phyloP scores from a whole-genome alignment of 441 rosid genomes.

The Cnidoscolus chayamansa region DNA sequence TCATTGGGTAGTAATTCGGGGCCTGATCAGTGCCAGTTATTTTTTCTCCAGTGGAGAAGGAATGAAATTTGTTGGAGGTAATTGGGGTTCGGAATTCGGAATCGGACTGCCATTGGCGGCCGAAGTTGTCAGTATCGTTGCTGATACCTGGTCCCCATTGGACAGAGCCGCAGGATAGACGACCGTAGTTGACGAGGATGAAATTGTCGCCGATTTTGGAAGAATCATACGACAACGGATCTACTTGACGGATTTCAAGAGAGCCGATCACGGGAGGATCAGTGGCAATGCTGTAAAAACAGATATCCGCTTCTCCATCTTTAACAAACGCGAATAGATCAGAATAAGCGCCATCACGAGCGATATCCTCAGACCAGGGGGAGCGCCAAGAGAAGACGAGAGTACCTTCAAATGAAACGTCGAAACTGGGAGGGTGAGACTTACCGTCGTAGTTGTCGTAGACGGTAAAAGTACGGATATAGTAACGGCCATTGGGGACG shows the following conservation, averaged over 20 bases:
- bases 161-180: constrained; percentile 62
- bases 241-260: constrained; percentile 64
- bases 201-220: constrained; percentile 38
- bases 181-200: constrained; percentile 77
- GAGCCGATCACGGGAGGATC: constrained; percentile 87
- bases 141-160: constrained; percentile 98
- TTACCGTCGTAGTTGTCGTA: constrained; percentile 90
- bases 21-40: constrained; percentile 49
- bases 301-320: constrained; percentile 74
- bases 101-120: constrained; percentile 91
- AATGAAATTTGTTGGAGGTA: constrained; percentile 24
- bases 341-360: constrained; percentile 83
- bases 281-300: constrained; percentile 93
- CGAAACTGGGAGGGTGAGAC: constrained; percentile 81
- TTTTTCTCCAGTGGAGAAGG: constrained; percentile 41
- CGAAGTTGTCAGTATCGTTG: constrained; percentile 67
- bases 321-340: constrained; percentile 76
- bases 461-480: constrained; percentile 82
- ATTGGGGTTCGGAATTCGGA: constrained; percentile 29
- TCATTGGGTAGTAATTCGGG: constrained; percentile 90
- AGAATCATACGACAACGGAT: constrained; percentile 62
- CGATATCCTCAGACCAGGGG: constrained; percentile 64
- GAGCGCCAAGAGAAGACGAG: constrained; percentile 87
- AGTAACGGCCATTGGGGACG: constrained; percentile 79
- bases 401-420: constrained; percentile 86